Percentiles rank a stretch among this genome's conserved stretches.
Evolutionary conservation across 192 early-diverging fungal species (phyloP).

Genomic region (Thoreauomyces humboldtii): DNA sequence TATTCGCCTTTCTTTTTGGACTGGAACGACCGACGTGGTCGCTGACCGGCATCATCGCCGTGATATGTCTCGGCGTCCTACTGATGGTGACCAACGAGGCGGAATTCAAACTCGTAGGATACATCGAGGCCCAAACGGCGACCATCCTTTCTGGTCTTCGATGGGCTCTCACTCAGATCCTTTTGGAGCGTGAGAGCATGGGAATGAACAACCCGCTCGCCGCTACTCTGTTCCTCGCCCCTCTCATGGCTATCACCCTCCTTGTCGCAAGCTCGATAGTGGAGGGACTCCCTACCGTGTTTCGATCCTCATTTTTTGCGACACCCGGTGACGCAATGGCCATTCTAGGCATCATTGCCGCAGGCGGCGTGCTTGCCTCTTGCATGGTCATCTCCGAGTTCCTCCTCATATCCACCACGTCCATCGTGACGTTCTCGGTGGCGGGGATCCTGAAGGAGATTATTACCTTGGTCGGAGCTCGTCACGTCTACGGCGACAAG

Average conservation of each 20-base stretch:
- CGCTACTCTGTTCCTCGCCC: conserved; percentile 78
- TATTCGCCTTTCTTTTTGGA: conserved; percentile 89
- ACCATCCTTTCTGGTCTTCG: conserved; percentile 83
- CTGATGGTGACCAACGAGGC: conserved; percentile 87
- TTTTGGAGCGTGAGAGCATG: conserved; percentile 68
- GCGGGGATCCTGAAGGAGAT: conserved; percentile 85
- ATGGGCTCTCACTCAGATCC: conserved; percentile 85
- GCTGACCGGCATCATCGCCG: conserved; percentile 69
- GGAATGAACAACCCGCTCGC: conserved; percentile 88
- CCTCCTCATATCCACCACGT: conserved; percentile 76
- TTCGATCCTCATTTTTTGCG: conserved; percentile 49
- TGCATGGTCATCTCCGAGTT: conserved; percentile 86
- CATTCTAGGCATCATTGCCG: conserved; percentile 58
- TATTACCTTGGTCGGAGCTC: conserved; percentile 70
- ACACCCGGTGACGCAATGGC: conserved; percentile 26
- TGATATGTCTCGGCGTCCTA: conserved; percentile 78
- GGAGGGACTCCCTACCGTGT: conserved; percentile 56
- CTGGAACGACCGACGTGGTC: conserved; percentile 74
- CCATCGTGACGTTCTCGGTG: conserved; percentile 84
- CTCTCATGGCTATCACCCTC: conserved; percentile 70
- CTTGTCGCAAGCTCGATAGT: conserved; percentile 60
- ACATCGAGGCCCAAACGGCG: conserved; percentile 73
- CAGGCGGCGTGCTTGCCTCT: conserved; percentile 85
- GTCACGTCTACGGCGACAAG: conserved; percentile 77
- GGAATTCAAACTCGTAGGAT: conserved; percentile 74